Base-by-base conservation (phyloP, 805 yeast species). In the Cyberlindnera xishuangbannaensis region DNA sequence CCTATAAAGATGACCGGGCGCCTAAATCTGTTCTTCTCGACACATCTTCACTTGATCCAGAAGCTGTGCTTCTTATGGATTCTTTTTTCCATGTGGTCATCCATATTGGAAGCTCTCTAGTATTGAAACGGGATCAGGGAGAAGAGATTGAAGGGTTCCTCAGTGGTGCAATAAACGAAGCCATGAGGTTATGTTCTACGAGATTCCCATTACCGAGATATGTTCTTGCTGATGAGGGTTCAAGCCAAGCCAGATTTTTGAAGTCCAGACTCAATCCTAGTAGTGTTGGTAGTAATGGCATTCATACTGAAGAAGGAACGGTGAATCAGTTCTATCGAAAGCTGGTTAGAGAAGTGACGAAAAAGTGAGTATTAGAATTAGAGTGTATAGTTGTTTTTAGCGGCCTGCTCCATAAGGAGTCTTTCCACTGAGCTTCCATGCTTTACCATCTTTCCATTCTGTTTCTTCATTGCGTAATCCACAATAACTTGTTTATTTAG, bases 141-240 rank as follows among this genome's bases (percentile, higher is more conserved):
- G 83, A 78, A 18, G 83, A 84, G 54, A 81, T 88, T 62, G 79
- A 81, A 59, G 74, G 71, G 30, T 70, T 86, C 59, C 72, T 90
- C 48, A 87, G 84, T 37, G 83, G 77, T 39, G 95, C 97, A 19
- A 76, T 83, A 51, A 71, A 72, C 34, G 97, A 92, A 59, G 97
- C 96, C 9, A 83, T 92, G 7, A 84, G 80, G 47, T 69, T 88
- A 41, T 73, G 90, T 48, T 75, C 81, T 15, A 95, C 86, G 51
- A 75, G 97, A 54, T 88, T 84, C 76, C 98, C 98, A 47, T 69
- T 92, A 53, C 97, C 97, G 28, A 76, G 97, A 59, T 90, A 86
- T 53, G 85, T 90, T 45, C 90, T 86, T 48, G 85, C 96, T 37
- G 95, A 88, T 56, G 95, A 88, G 49, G 97, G 97, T 45, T 95